A percentile compares a stretch with the other conserved stretches of the same genome.
Conservation (phyloP, 164 flowering plant genomes). For the Pachysandra terminalis region DNA sequence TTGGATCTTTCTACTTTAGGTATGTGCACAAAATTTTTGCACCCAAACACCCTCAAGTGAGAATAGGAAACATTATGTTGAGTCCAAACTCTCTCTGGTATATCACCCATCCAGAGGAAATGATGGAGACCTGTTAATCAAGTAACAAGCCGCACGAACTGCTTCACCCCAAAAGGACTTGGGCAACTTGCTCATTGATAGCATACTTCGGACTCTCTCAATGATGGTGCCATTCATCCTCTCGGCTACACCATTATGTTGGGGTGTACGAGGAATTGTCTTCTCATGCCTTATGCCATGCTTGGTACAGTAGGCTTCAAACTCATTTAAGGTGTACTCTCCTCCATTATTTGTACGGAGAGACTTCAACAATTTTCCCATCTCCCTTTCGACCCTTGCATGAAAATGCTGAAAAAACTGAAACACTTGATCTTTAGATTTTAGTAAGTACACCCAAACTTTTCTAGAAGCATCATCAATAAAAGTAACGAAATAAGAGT, state of each 20-base stretch:
- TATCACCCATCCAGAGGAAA: conserved; percentile 3
- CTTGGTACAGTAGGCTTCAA: conserved; percentile 5
- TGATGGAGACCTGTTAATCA: conserved; percentile 12
- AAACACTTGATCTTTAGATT: conserved; percentile 1
- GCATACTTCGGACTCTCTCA: conserved; percentile 10
- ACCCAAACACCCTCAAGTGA: conserved; percentile 16
- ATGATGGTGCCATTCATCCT: conserved; percentile 17
- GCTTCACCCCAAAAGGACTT: conserved; percentile 18
- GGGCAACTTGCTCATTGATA: conserved; percentile 4
- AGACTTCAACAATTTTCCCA: conserved; percentile 6
- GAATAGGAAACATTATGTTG: conserved; percentile 3
- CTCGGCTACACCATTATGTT: conserved; percentile 21
- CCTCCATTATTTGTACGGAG: conserved; percentile 11
- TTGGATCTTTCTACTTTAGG: conserved; percentile 11
- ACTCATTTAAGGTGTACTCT: conserved; percentile 1
- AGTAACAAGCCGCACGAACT: neutral
- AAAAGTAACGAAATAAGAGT: conserved; percentile 6
- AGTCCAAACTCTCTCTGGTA: conserved; percentile 7
- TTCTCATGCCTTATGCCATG: conserved; percentile 14
- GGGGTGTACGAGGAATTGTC: conserved; percentile 11
- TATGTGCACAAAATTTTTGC: conserved; percentile 11
- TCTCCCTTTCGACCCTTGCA: conserved; percentile 13
- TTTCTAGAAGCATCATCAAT: conserved; percentile 13
- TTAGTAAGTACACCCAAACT: conserved; percentile 1
- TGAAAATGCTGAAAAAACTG: neutral